Evolutionary conservation across 306 rosid genomes (phyloP), one percentile per base, ranked within the genome.

Genomic region (Inga leiocalycina): DNA sequence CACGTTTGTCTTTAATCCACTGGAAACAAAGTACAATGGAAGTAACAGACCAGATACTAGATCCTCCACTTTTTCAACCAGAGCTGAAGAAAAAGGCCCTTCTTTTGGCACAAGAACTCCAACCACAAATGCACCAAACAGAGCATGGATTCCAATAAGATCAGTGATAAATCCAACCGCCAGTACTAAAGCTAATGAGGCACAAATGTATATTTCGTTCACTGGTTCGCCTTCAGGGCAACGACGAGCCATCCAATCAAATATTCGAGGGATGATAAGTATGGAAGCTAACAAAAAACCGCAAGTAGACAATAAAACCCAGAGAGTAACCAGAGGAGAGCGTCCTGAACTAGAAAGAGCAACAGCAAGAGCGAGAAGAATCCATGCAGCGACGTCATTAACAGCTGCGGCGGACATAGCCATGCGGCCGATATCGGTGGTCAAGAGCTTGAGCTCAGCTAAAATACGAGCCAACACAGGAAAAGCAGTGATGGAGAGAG

Each of bases 401-500:
- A 93, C 88, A 4, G 97, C 97, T 0, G 97, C 97, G 5, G 97
- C 95, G 16, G 97, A 89, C 93, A 93, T 88, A 59, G 97, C 97
- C 75, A 91, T 75, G 39, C 89, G 52, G 2, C 97, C 95, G n/a
- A 88, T 43, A 9, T 86, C 90, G 15, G 97, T 90, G 68, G 93
- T 91, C 9, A 93, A 51, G 39, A 93, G 95, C 54, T 89, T 91
- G 45, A 93, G 88, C 85, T 93, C 97, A 4, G 97, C 92, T 32
- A 91, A 76, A 70, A 93, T 91, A 78, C 95, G 94, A 15, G 95
- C 95, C 11, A 93, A 76, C 24, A 93, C 96, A 1, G 96, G 93
- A 80, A 93, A 93, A 16, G 97, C 97, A 0, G 95, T 93, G 0
- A 93, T 90, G 16, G 97, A 93, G 39, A 93, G 90, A 2, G 95